Conservation (phyloP, 169 alveolate species). For the Eimeria necatrix region DNA sequence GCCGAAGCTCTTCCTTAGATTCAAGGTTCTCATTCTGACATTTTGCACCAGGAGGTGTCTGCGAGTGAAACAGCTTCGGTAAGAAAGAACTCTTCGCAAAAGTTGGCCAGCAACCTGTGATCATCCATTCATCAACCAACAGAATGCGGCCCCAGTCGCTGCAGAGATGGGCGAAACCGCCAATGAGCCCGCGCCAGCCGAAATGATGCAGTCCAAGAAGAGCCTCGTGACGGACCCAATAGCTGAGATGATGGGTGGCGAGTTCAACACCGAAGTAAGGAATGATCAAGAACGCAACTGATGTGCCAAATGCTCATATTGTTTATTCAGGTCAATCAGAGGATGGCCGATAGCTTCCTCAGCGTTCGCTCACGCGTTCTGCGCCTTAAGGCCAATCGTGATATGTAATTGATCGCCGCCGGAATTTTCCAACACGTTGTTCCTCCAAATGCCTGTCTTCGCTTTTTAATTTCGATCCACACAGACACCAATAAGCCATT, state of each 20-base stretch:
- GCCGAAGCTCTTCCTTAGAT: not conserved
- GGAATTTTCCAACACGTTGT: not conserved
- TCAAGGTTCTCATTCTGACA: no score
- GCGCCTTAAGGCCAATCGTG: conserved; percentile 73
- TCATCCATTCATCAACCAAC: not conserved
- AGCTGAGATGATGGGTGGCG: conserved; percentile 75
- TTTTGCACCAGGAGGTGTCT: conserved; percentile 21
- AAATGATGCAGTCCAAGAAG: conserved; percentile 39
- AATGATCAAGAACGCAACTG: no score
- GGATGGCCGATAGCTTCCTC: conserved; percentile 75
- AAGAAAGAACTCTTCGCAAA: not conserved
- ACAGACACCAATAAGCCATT: no score
- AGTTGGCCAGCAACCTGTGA: not conserved
- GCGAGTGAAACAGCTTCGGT: conserved; percentile 50
- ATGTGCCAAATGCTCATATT: no score
- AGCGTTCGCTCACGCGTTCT: conserved; percentile 70
- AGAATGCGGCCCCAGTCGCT: conserved; percentile 51
- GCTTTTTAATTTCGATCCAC: no score
- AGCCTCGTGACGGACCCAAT: conserved; percentile 55
- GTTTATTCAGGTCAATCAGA: conserved; percentile 46
- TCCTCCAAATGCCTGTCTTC: no score
- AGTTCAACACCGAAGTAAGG: conserved; percentile 70
- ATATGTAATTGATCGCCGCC: not conserved
- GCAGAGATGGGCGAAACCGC: conserved; percentile 48
- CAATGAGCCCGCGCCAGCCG: conserved; percentile 6